These are phyloP conservation scores for Apiotrichum montevideense DNA, from an alignment of 1,284 basidiomycete species.

Conservation along the genomic window DNA sequence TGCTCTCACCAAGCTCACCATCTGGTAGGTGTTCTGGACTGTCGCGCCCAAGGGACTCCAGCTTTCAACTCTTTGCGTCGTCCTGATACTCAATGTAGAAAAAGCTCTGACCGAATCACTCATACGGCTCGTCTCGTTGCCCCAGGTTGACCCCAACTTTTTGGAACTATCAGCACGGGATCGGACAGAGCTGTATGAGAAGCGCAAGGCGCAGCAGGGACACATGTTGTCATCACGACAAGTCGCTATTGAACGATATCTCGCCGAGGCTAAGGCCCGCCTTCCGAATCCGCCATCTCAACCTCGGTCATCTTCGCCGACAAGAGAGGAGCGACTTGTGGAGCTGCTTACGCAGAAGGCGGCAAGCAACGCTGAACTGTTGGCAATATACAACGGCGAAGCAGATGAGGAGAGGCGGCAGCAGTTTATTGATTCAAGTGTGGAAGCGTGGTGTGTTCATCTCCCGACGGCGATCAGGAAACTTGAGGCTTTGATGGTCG, in stretches of 20 bases:
- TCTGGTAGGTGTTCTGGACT: conserved; percentile 50
- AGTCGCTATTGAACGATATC: conserved; percentile 54
- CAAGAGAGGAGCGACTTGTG: conserved; percentile 17
- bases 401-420: conserved; percentile 29
- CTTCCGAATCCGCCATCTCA: conserved; percentile 19
- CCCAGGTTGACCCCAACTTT: conserved; percentile 50
- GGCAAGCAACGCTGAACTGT: conserved; percentile 39
- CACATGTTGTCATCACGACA: conserved; percentile 52
- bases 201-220: conserved; percentile 40
- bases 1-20: conserved; percentile 72
- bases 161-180: conserved; percentile 43
- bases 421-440: conserved; percentile 44
- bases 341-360: conserved; percentile 47
- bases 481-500: conserved; percentile 59
- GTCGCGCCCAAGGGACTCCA: too few species aligned
- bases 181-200: conserved; percentile 38
- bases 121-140: conserved; percentile 60
- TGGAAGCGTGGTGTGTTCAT: conserved; percentile 49
- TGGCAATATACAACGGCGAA: conserved; percentile 41
- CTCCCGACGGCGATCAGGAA: conserved; percentile 50
- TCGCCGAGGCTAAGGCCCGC: conserved; percentile 38
- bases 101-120: conserved; percentile 34
- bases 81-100: neutral
- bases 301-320: conserved; percentile 12
- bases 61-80: too few species aligned